These are phyloP conservation scores for Leptographium flavum DNA, from an alignment of 2,329 filamentous ascomycete genomes.

Conservation along the genomic window DNA sequence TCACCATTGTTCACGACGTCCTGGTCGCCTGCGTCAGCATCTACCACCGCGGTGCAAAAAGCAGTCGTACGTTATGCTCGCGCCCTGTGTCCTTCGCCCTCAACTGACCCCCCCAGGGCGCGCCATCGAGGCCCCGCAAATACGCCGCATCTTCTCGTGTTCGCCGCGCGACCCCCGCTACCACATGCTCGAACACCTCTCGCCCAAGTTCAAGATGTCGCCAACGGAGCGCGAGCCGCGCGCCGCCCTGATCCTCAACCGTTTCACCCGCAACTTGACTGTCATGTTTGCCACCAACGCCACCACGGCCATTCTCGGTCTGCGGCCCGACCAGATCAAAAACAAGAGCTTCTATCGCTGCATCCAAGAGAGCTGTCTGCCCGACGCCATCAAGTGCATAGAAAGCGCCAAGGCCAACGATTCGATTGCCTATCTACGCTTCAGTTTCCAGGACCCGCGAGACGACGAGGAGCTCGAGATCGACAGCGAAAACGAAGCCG, in stretches of 20 bases:
- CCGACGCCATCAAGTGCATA: slow-evolving; percentile 62
- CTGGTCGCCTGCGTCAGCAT: slow-evolving; percentile 74
- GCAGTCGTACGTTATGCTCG: slow-evolving; percentile 48
- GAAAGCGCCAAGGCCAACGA: slow-evolving; percentile 83
- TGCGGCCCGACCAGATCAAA: slow-evolving; percentile 53
- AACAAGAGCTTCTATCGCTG: slow-evolving; percentile 79
- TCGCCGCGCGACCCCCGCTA: slow-evolving; percentile 74
- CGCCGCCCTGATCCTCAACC: slow-evolving; percentile 72
- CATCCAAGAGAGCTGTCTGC: slow-evolving; percentile 63
- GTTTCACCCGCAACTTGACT: slow-evolving; percentile 68
- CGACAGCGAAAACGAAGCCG: slow-evolving; percentile 25
- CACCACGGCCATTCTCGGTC: slow-evolving; percentile 59
- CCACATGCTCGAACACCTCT: slow-evolving; percentile 78
- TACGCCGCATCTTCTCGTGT: slow-evolving; percentile 66
- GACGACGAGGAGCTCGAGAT: slow-evolving; percentile 35
- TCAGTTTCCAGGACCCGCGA: slow-evolving; percentile 67
- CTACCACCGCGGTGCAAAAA: slow-evolving; percentile 54
- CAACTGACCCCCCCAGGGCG: slow-evolving; percentile 38
- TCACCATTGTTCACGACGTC: slow-evolving; percentile 78
- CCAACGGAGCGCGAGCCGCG: slow-evolving; percentile 60
- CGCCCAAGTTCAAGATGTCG: slow-evolving; percentile 59
- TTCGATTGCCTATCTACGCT: slow-evolving; percentile 79
- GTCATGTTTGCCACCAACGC: slow-evolving; percentile 80
- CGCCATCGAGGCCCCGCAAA: slow-evolving; percentile 61
- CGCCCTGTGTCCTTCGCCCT: neutral